Evolutionary conservation across 2,329 filamentous ascomycete species (phyloP), one percentile per base, ranked within the genome.

Genomic region (Neofusicoccum sp.): DNA sequence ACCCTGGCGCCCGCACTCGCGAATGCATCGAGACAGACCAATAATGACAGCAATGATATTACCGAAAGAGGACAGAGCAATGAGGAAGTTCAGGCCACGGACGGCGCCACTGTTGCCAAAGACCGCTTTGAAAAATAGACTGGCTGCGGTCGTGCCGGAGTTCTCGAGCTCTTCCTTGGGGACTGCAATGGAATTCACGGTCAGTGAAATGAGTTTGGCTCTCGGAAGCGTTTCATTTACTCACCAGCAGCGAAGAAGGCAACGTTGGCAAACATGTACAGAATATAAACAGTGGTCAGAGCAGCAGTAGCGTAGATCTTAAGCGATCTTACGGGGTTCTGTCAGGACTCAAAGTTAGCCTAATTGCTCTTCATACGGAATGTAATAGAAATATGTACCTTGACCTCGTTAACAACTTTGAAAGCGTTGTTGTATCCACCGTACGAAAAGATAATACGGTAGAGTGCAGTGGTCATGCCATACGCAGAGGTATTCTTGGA

Each of bases 31-130:
- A 4, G 88, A 84, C 86, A 89, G 63, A 1, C 31, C 83, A 71
- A 91, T 91, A 0, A 87, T 86, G 2, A 89, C 87, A 0, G 90
- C 87, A 83, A 92, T 88, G 12, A 92, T 88, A 70, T 92, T 92
- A 0, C 89, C 89, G 1, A 82, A 84, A 0, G 87, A 88, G 1
- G 87, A 90, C 28, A 90, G 75, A 0, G 89, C 89, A 36, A 92
- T 87, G 0, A 86, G 84, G 9, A 90, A 73, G 43, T 52, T 62
- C 4, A 91, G 76, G 1, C 90, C 74, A 1, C 78, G 79, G 1
- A 82, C 79, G 36, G 82, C 81, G 0, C 88, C 89, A 0, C 78
- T 79, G 2, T 78, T 74, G 0, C 88, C 88, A 71, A 91, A 90
- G 0, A 87, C 77, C 5, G 81, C 78, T 64, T 88, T 82, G 67